These are phyloP conservation scores for Eucalyptus viminalis DNA, from an alignment of 345 rosid genomes.

Conservation along the genomic window DNA sequence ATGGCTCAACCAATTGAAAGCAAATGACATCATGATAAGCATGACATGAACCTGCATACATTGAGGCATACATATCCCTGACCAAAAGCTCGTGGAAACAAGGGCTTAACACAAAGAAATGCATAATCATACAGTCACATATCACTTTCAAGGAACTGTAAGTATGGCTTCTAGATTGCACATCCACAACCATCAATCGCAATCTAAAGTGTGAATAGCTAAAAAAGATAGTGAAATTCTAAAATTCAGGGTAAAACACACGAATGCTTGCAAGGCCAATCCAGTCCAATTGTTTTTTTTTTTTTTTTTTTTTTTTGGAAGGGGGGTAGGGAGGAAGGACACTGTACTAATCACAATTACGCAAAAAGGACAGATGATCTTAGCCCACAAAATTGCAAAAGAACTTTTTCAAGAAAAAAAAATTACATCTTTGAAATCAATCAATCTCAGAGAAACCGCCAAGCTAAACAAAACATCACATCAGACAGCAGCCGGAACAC, in stretches of 20 bases:
- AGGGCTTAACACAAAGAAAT: background rate
- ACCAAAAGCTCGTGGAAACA: background rate
- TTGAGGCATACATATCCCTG: background rate
- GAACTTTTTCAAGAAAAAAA: background rate
- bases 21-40: background rate
- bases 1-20: background rate
- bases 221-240: background rate
- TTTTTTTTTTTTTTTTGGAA: no score
- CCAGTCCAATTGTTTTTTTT: background rate
- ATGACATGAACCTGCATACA: background rate
- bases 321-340: background rate
- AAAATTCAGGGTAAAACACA: background rate
- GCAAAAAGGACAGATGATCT: background rate
- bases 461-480: background rate
- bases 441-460: background rate
- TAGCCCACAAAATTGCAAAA: background rate
- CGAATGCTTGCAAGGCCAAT: background rate
- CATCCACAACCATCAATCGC: background rate
- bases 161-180: background rate
- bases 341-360: background rate
- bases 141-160: background rate
- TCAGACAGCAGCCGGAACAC: background rate
- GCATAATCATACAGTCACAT: background rate
- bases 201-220: background rate
- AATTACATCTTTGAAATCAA: background rate